Conservation (phyloP, 2,329 filamentous ascomycete species). For the Venturia asperata region DNA sequence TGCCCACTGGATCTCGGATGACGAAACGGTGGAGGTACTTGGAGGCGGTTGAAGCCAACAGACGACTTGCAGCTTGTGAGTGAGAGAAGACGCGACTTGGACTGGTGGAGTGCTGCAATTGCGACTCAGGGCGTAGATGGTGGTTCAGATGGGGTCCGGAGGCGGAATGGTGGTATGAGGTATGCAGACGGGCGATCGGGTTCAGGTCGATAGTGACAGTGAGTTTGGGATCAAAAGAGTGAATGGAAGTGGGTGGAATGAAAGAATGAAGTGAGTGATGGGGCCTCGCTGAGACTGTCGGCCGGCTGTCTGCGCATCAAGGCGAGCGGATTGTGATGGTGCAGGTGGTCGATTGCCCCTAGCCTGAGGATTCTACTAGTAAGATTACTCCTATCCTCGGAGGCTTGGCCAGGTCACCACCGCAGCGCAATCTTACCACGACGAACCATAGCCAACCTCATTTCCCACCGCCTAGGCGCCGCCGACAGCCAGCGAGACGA, state of each 20-base stretch:
- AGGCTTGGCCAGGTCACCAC: too few species aligned
- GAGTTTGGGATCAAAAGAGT: slow-evolving; percentile 1
- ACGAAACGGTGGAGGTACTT: not conserved
- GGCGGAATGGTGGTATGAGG: not conserved
- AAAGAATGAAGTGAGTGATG: not conserved
- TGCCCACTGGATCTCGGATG: not conserved
- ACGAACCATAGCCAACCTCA: not conserved
- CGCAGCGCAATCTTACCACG: not conserved
- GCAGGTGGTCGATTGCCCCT: not conserved
- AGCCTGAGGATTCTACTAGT: too few species aligned
- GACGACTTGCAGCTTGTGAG: not conserved
- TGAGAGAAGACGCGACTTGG: not conserved
- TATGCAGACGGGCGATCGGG: not conserved
- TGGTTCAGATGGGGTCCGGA: too few species aligned
- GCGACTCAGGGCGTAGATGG: not conserved
- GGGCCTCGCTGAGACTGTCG: not conserved
- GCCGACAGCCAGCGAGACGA: too few species aligned
- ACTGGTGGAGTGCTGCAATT: not conserved
- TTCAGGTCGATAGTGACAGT: slow-evolving; percentile 8
- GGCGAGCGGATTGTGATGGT: not conserved
- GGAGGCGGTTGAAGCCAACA: not conserved
- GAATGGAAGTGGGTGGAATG: slow-evolving; percentile 7
- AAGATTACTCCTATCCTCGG: too few species aligned
- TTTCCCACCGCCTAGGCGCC: not conserved
- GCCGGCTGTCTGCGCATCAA: not conserved